Base-by-base conservation (phyloP, 441 rosid species). In the Gossypium schwendimanii region DNA sequence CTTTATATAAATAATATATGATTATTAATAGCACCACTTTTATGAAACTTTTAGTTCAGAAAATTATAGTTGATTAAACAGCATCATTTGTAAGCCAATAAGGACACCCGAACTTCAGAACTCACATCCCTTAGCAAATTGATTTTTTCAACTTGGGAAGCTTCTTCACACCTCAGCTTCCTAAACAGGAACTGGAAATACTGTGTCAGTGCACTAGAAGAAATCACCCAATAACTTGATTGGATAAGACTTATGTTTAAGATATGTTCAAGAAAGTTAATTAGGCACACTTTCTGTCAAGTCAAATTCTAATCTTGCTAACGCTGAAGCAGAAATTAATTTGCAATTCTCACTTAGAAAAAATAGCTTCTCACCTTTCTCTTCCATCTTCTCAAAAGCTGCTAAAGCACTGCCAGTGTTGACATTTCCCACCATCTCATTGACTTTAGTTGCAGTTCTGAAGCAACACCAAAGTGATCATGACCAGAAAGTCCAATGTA, bases 381-480 rank as follows among this genome's bases (percentile, higher is more conserved):
- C 96, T 82, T 90, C 96, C 96, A 90, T 90, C 82, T 90, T 90
- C 24, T 90, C 96, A 74, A 90, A 90, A 71, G 92, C 93, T 50
- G 87, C 72, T 75, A 90, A 88, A 79, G 93, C 89, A 79, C 85
- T 88, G 64, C 96, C 84, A 61, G 96, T 88, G 78, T 88, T 82
- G 11, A 90, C 89, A 81, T 84, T 85, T 73, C 96, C 93, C 75
- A 90, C 74, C 93, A 90, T 86, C 87, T 88, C 96, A 70, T 15
- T 90, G 74, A 90, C 93, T 81, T 88, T 90, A 70, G 89, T 90
- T 75, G 89, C 84, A 66, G 96, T 88, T 86, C 96, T 90, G 63
- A 76, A 57, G 59, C 44, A 77, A 49, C 58, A 69, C 6, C 70
- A 54, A 63, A 64, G 12, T 61, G 39, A 71, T 50, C 58, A 50